Conservation (phyloP, 441 rosid species). For the Euphorbia corollata region DNA sequence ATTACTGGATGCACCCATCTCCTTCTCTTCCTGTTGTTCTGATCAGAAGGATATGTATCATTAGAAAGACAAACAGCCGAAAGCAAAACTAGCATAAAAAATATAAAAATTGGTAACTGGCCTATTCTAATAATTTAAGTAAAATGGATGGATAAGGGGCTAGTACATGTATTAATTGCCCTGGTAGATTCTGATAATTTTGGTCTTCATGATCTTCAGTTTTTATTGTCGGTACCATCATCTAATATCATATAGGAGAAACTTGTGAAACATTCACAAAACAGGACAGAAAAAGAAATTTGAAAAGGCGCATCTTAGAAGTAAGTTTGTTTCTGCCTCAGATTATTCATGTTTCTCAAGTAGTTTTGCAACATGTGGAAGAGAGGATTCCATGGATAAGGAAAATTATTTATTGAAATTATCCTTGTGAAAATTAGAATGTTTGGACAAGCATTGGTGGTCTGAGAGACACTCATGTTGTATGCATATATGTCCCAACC, state of each 20-base stretch:
- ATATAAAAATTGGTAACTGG: not conserved
- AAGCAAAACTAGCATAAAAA: not conserved
- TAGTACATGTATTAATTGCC: constrained; percentile 8
- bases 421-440: not conserved
- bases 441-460: not conserved
- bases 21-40: constrained; percentile 17
- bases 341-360: not conserved
- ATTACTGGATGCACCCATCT: constrained; percentile 2
- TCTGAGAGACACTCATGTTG: not conserved
- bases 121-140: not conserved
- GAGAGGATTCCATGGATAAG: not conserved
- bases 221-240: constrained; percentile 12
- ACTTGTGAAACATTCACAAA: not conserved
- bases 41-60: not conserved
- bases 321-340: not conserved
- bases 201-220: not conserved
- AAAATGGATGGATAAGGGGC: not conserved
- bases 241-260: not conserved
- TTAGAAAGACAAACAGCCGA: not conserved
- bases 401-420: not conserved
- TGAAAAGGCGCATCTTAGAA: not conserved
- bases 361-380: not conserved
- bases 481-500: not conserved
- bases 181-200: not conserved
- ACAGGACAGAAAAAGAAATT: not conserved